Conservation (phyloP, 78 protist species). For the Bigelowiella natans region DNA sequence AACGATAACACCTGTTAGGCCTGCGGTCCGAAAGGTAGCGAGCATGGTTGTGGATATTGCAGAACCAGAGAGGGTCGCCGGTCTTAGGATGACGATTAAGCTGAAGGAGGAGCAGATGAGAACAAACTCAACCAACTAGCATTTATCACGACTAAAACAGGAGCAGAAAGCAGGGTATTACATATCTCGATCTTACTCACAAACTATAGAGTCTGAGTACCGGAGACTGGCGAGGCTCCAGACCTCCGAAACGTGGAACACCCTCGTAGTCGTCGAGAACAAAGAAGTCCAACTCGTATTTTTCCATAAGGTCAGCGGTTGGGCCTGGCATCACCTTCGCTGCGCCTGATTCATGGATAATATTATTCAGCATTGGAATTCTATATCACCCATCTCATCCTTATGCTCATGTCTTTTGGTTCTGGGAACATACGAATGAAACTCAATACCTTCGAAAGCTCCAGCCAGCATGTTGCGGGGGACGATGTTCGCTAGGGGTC, state of each 20-base stretch:
- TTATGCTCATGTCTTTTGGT: no score
- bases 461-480: not conserved
- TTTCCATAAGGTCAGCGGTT: not conserved
- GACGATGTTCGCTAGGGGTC: not conserved
- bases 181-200: no score
- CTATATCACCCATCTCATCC: no score
- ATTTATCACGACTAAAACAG: no score
- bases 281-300: not conserved
- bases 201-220: no score
- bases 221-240: no score
- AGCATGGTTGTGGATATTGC: conserved; percentile 38
- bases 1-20: conserved; percentile 2
- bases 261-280: not conserved
- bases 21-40: conserved; percentile 34
- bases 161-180: no score
- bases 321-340: not conserved
- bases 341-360: no score
- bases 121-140: not conserved
- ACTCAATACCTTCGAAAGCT: not conserved
- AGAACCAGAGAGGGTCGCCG: conserved; percentile 28
- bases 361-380: no score
- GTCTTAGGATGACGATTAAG: conserved; percentile 26
- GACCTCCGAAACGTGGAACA: no score
- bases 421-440: no score
- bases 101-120: not conserved